A percentile compares a stretch with the other conserved stretches of the same genome.
phyloP scores from a whole-genome alignment of 2,329 filamentous ascomycete genomes.

The Neofusicoccum parvum region DNA sequence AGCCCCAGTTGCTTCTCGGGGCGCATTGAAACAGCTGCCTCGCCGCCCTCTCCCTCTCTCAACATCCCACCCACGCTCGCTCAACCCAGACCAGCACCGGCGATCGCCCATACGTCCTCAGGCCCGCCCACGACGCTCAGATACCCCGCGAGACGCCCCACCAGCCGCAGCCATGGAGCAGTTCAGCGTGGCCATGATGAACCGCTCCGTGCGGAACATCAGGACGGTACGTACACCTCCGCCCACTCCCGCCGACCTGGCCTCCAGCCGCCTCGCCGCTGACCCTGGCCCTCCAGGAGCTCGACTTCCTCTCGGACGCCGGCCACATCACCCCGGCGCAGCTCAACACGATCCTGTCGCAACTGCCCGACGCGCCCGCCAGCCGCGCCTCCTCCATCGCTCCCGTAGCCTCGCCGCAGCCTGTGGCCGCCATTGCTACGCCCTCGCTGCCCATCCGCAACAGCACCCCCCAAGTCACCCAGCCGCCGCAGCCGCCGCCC shows the following conservation, averaged over 20 bases:
- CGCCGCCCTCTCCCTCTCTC: not conserved
- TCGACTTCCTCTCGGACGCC: constrained; percentile 84
- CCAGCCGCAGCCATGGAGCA: constrained; percentile 35
- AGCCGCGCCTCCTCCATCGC: constrained; percentile 37
- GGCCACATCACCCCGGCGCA: constrained; percentile 74
- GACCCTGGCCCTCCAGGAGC: constrained; percentile 63
- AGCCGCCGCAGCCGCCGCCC: constrained; percentile 30
- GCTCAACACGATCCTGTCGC: constrained; percentile 72
- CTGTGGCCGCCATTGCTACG: constrained; percentile 33
- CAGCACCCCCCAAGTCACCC: constrained; percentile 29
- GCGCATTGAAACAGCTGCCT: constrained; percentile 14
- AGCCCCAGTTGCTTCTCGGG: constrained; percentile 2
- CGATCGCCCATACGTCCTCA: not conserved
- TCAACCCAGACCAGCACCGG: not conserved
- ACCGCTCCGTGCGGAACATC: constrained; percentile 83
- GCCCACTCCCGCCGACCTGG: not conserved
- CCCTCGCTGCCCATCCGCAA: constrained; percentile 34
- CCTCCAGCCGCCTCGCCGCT: constrained; percentile 8
- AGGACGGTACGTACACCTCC: constrained; percentile 66
- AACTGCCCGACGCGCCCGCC: constrained; percentile 73
- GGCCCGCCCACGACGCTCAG: not conserved
- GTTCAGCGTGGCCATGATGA: constrained; percentile 64
- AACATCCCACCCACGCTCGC: not conserved
- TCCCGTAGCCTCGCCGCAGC: constrained; percentile 22
- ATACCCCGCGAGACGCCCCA: not conserved